Evolutionary conservation across 305 asterid genomes (phyloP), one percentile per base, ranked within the genome.

Genomic region (Salvia sclarea): DNA sequence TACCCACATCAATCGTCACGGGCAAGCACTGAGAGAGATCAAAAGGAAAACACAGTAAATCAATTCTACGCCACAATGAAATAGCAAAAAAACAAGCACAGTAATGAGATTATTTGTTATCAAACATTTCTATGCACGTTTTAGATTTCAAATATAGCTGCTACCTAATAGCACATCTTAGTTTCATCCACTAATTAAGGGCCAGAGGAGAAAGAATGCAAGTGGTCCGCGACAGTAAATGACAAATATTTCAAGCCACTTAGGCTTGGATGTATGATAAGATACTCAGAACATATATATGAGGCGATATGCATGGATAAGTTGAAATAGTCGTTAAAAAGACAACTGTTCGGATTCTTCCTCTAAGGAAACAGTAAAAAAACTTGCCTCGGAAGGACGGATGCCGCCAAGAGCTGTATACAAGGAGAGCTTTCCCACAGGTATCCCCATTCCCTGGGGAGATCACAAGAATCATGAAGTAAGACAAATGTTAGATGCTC

Each of bases 401-500:
- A 95, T 81, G 67, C 99, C 99, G 75, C 99, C 99, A 61, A 95
- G 99, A 73, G 98, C 99, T 37, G 99, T 81, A 79, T 95, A 95
- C 30, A 95, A 70, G 40, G 99, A 88, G 62, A 95, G 99, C 78
- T 95, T 95, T 59, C 99, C 99, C 0, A 95, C 98, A 1, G 99
- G 98, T 62, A 95, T 95, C 24, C 99, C 99, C 99, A 95, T 95
- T 78, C 99, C 99, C 98, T 95, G 82, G 35, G 50, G 35, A 74
- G 37, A 57, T 78, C 8, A 48, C 55, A 25, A 41, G 49, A 61
- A 18, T 28, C 7, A 61, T 55, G 21, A 33, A 33, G 40, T 33
- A 33, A 33, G 40, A 33, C 8, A 10, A 33, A 8, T 33, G 8
- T 7, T 4, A n/a, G 24, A 6, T 8, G 7, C 37, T 44, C 25